These are phyloP conservation scores for Niveomyces coronatus DNA, from an alignment of 2,329 filamentous ascomycete species.

Conservation along the genomic window DNA sequence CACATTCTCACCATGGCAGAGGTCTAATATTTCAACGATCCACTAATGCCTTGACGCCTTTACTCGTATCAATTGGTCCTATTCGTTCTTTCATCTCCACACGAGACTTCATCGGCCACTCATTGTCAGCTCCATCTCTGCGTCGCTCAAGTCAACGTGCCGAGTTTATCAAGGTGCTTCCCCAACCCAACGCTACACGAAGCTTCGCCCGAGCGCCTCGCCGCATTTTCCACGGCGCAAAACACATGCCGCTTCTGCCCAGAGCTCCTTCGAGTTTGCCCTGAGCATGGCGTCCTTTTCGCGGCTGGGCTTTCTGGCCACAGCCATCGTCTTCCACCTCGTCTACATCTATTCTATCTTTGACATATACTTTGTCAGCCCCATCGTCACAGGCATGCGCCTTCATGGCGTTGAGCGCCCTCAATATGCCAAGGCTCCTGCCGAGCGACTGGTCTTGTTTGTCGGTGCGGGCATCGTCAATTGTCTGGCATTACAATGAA, in stretches of 20 bases:
- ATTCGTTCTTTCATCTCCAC: neutral
- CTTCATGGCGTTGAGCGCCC: conserved; percentile 61
- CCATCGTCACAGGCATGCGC: conserved; percentile 91
- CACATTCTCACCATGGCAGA: too few relatives aligned
- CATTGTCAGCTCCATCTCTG: neutral
- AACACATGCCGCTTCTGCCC: neutral
- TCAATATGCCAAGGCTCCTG: conserved; percentile 55
- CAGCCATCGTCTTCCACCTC: conserved; percentile 86
- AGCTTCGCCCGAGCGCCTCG: neutral
- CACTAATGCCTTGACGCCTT: too few relatives aligned
- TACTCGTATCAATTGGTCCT: too few relatives aligned
- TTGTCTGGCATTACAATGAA: neutral
- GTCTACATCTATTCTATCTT: conserved; percentile 95
- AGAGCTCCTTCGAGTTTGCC: too few relatives aligned
- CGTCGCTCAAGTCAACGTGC: conserved; percentile 2
- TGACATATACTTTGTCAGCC: conserved; percentile 97
- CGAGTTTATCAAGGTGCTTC: conserved; percentile 10
- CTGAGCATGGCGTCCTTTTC: conserved; percentile 41
- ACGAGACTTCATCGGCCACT: conserved; percentile 1
- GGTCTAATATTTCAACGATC: too few relatives aligned
- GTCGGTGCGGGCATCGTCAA: conserved; percentile 51
- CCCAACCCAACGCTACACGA: neutral
- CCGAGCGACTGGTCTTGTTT: conserved; percentile 83
- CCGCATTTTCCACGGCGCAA: neutral
- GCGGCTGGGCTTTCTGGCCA: conserved; percentile 74